Conservation (phyloP, 108 stramenopile genomes). For the Phaeodactylum tricornutum region DNA sequence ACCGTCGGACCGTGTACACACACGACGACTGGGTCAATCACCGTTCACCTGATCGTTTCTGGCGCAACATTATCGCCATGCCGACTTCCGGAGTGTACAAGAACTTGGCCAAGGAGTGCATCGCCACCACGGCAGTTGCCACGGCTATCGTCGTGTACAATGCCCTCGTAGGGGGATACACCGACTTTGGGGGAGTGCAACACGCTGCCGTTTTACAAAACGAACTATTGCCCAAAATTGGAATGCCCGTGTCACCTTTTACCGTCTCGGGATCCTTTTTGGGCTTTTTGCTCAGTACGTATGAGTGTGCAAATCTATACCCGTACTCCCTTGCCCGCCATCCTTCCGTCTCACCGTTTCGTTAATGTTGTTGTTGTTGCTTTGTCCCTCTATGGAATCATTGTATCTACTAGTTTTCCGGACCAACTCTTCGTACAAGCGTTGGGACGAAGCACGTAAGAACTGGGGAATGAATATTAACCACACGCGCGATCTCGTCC, state of each 20-base stretch:
- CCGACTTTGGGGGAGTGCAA: conserved; percentile 26
- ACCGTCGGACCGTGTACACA: conserved; percentile 63
- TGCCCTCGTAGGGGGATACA: conserved; percentile 23
- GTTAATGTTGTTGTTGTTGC: no score
- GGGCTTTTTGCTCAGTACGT: conserved; percentile 47
- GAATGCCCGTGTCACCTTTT: conserved; percentile 33
- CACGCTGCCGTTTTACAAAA: conserved; percentile 22
- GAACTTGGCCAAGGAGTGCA: conserved; percentile 30
- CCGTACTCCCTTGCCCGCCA: no score
- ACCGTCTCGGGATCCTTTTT: conserved; percentile 30
- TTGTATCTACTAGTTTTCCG: no score
- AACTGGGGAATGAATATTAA: conserved; percentile 79
- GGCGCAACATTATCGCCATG: conserved; percentile 24
- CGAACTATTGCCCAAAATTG: conserved; percentile 15
- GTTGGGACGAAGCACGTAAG: conserved; percentile 81
- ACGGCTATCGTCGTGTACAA: conserved; percentile 30
- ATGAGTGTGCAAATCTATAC: no score
- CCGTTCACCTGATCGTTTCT: conserved; percentile 38
- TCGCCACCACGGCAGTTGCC: conserved; percentile 22
- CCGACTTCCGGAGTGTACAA: conserved; percentile 36
- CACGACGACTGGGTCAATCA: conserved; percentile 62
- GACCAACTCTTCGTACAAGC: conserved; percentile 47
- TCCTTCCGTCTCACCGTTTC: no score
- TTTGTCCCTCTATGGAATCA: no score
- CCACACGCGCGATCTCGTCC: conserved; percentile 62